Base-by-base conservation (phyloP, 2,329 filamentous ascomycete species). In the Xylaria sp. region DNA sequence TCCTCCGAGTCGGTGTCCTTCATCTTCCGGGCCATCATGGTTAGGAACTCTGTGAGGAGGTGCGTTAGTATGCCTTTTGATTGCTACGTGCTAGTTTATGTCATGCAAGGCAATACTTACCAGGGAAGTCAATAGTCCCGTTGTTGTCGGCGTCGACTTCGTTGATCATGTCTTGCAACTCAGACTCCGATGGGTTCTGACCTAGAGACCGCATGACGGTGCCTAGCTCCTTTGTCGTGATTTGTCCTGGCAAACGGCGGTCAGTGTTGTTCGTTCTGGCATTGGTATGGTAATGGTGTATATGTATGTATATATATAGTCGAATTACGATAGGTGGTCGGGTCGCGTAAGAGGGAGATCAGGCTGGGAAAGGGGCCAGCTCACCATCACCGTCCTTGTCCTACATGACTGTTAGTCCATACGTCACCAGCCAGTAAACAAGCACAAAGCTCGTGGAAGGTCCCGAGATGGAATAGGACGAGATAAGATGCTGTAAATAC, bases 11-110 rank as follows among this genome's bases (percentile, higher is more conserved):
- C 90, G 65, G 90, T 94, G 69, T 93, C 90, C 82, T 93, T 93
- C 90, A 94, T 94, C 80, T 94, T 94, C 70, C 90, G 86, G 56
- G 90, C 90, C 90, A 94, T 94, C 90, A 94, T 94, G 61, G 90
- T 94, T 58, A 94, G 80, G 76, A 94, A 94, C 72, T 94, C 90
- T 93, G 69, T 41, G 48, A 46, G 49, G 54, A n/a, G 29, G 37
- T 63, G 48, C 58, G 66, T 72, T 57, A 74, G 69, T 62, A 34
- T 34, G 8, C 5, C n/a, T n/a, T 50, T 51, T 54, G 60, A 67
- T 53, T 67, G 62, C 7, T n/a, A 9, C 13, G 18, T 47, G 29
- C 26, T 41, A 51, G 42, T 37, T 39, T 34, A 45, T 50, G 53
- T 45, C 6, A 47, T 43, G 52, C 45, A 38, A 18, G 44, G 20